Percentiles rank a stretch among this genome's conserved stretches.
phyloP scores from a whole-genome alignment of 495 filamentous ascomycete genomes.

The Parmelia sp. region DNA sequence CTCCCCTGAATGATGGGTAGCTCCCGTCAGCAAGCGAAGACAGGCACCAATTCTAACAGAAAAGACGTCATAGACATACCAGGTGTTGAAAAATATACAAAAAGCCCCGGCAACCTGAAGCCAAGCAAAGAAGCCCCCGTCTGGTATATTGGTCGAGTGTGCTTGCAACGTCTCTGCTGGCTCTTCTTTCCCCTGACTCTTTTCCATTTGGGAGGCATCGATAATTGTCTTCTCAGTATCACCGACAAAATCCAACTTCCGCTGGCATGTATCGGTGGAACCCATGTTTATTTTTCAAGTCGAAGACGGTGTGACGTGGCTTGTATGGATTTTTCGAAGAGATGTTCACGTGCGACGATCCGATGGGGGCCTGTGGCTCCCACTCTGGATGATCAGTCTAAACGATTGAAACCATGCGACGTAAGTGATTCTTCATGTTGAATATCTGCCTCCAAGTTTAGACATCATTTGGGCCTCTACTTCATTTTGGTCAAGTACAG shows the following conservation, averaged over 20 bases:
- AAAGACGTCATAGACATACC: constrained; percentile 35
- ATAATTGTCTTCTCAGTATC: background rate
- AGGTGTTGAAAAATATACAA: constrained; percentile 55
- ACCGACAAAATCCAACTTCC: background rate
- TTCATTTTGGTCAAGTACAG: background rate
- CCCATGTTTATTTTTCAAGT: background rate
- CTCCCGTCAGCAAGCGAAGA: background rate
- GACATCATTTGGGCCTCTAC: background rate
- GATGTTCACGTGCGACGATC: background rate
- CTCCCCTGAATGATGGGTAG: constrained; percentile 26
- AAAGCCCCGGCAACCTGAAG: constrained; percentile 50
- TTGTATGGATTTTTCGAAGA: background rate
- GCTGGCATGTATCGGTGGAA: background rate
- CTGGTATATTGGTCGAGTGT: background rate
- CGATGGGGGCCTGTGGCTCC: background rate
- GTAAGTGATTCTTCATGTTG: background rate
- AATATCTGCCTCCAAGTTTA: background rate
- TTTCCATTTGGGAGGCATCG: background rate
- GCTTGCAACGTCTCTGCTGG: background rate
- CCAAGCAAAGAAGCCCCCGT: constrained; percentile 40
- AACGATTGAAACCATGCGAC: background rate
- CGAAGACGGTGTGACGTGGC: background rate
- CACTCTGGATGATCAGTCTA: background rate
- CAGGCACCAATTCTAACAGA: background rate
- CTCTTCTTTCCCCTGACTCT: background rate